Conservation (phyloP, 192 early-diverging fungal species). For the Rhizophagus sp. region DNA sequence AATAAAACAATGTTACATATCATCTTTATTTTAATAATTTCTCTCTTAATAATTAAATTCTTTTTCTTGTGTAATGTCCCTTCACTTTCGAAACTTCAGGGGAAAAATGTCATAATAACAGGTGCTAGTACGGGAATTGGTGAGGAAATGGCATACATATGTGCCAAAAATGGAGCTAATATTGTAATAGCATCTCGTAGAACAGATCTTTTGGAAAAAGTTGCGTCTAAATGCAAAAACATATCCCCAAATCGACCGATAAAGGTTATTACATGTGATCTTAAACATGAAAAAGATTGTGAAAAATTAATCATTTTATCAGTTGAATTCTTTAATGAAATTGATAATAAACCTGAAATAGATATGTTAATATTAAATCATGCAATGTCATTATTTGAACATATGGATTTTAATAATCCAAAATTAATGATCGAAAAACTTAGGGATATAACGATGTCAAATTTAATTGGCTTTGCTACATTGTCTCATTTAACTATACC, state of each 20-base stretch:
- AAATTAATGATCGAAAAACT: background rate
- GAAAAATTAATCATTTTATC: background rate
- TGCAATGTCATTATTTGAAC: background rate
- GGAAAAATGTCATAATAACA: constrained; percentile 15
- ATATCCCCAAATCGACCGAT: background rate
- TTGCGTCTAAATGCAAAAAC: background rate
- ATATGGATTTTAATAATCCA: background rate
- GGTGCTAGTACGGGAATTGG: constrained; percentile 14
- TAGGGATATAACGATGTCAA: background rate
- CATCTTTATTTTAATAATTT: background rate
- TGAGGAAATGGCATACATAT: constrained; percentile 11
- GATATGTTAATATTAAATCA: constrained; percentile 20
- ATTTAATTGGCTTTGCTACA: constrained; percentile 15
- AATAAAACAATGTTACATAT: background rate
- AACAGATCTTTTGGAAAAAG: constrained; percentile 7
- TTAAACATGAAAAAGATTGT: constrained; percentile 1
- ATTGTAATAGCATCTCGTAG: constrained; percentile 5
- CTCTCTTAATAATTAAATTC: background rate
- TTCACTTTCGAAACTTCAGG: background rate
- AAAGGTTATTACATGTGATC: constrained; percentile 14
- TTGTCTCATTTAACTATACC: constrained; percentile 4
- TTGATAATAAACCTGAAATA: constrained; percentile 1
- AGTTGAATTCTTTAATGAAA: background rate
- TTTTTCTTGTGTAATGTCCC: background rate
- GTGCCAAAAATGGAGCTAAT: background rate